Conservation (phyloP, 257 asterid species). For the Fraxinus cuspidata region DNA sequence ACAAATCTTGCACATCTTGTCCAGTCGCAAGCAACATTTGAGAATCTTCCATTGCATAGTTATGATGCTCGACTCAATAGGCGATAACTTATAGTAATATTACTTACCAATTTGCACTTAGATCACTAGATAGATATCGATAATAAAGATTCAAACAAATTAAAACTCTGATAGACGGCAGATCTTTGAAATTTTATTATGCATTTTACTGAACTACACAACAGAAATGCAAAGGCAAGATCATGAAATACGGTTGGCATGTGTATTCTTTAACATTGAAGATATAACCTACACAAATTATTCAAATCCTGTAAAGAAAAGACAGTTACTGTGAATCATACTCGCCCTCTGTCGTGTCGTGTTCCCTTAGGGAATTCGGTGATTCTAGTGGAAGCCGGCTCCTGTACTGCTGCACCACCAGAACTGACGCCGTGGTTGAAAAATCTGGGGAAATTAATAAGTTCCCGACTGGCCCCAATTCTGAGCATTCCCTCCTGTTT, state of each 20-base stretch:
- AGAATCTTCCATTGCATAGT: too few species aligned
- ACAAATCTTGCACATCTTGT: too few species aligned
- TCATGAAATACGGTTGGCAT: neutral
- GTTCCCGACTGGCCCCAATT: constrained; percentile 64
- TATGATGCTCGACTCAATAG: too few species aligned
- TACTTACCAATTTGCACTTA: too few species aligned
- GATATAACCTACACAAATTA: neutral
- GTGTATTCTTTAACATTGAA: neutral
- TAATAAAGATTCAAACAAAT: too few species aligned
- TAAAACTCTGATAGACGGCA: neutral
- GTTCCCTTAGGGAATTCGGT: constrained; percentile 43
- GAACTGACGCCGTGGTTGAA: constrained; percentile 49
- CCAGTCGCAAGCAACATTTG: too few species aligned
- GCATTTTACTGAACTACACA: neutral
- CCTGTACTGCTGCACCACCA: constrained; percentile 71
- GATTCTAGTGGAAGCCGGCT: constrained; percentile 41
- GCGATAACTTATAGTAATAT: neutral
- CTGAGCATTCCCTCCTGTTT: constrained; percentile 53
- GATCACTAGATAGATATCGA: too few species aligned
- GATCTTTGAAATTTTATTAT: neutral
- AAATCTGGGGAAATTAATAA: constrained; percentile 50
- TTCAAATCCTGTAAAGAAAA: neutral
- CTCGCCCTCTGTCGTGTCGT: constrained; percentile 28
- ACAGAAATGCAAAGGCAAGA: neutral
- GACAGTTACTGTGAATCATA: constrained; percentile 21